Percentiles rank a stretch among this genome's conserved stretches.
These are phyloP conservation scores for Ophiosphaerella korrae DNA, from an alignment of 2,329 filamentous ascomycete genomes.

Conservation along the genomic window DNA sequence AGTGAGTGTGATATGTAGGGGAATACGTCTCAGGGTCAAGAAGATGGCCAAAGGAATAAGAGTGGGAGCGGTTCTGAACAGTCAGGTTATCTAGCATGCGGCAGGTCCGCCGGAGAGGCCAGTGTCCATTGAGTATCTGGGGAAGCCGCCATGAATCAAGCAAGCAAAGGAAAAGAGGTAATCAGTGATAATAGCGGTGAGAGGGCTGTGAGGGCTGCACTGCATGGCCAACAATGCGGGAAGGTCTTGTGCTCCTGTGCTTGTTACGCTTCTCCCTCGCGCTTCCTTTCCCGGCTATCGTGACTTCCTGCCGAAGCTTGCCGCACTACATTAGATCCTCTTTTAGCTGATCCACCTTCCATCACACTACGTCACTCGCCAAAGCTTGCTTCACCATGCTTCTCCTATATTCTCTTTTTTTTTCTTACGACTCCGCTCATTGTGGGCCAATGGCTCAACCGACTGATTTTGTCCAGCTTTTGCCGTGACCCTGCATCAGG, in stretches of 20 bases:
- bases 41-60: neutral
- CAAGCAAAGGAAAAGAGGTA: neutral
- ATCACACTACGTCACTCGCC: neutral
- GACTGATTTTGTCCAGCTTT: constrained; percentile 2
- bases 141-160: too few relatives aligned
- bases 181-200: neutral
- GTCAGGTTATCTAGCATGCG: too few relatives aligned
- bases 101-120: too few relatives aligned
- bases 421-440: neutral
- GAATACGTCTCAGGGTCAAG: neutral
- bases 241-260: neutral
- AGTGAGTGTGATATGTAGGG: constrained; percentile 6
- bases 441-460: constrained; percentile 19
- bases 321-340: neutral
- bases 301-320: neutral
- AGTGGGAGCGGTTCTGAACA: neutral
- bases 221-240: neutral
- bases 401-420: neutral
- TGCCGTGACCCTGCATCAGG: constrained; percentile 11
- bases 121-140: too few relatives aligned
- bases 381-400: too few relatives aligned
- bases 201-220: neutral
- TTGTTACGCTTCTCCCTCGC: neutral
- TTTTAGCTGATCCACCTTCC: neutral
- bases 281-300: neutral